These are phyloP conservation scores for Xylariaceae sp. DNA, from an alignment of 2,329 filamentous ascomycete genomes.

Conservation along the genomic window DNA sequence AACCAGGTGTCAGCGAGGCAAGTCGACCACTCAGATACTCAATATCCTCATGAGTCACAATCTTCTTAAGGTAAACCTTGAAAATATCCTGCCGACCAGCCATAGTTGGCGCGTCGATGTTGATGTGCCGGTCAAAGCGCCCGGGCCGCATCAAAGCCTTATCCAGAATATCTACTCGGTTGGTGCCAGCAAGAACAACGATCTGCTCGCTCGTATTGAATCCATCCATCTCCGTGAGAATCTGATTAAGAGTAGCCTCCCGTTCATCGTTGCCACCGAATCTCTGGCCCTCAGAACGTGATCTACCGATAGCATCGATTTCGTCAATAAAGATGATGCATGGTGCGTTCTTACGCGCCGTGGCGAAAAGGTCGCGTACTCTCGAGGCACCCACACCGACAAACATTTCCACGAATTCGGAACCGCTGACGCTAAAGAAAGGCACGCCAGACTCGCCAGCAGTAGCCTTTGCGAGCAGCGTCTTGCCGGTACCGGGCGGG, in stretches of 20 bases:
- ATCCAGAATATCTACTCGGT: slow-evolving; percentile 89
- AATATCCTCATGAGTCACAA: slow-evolving; percentile 85
- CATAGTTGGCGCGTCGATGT: slow-evolving; percentile 94
- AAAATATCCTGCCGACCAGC: slow-evolving; percentile 95
- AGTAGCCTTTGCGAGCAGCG: slow-evolving; percentile 91
- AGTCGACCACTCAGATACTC: slow-evolving; percentile 85
- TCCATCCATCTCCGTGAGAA: slow-evolving; percentile 97
- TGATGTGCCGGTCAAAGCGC: slow-evolving; percentile 94
- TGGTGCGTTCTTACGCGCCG: slow-evolving; percentile 89
- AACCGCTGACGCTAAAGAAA: slow-evolving; percentile 97
- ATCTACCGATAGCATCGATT: slow-evolving; percentile 95
- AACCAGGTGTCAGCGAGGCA: slow-evolving; percentile 88
- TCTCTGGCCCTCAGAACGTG: slow-evolving; percentile 71
- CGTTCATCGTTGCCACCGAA: slow-evolving; percentile 95
- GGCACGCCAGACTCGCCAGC: slow-evolving; percentile 95
- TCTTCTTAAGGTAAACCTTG: slow-evolving; percentile 87
- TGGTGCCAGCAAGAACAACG: slow-evolving; percentile 93
- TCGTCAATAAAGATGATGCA: slow-evolving; percentile 99
- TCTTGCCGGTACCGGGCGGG: slow-evolving; percentile 98
- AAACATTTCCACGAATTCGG: slow-evolving; percentile 99
- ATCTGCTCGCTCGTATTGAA: slow-evolving; percentile 97
- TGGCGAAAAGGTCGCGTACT: slow-evolving; percentile 90
- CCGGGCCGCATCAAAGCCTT: slow-evolving; percentile 95
- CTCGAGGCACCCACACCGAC: slow-evolving; percentile 95
- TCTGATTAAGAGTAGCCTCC: slow-evolving; percentile 95